Percentiles rank a stretch among this genome's conserved stretches.
phyloP scores from a whole-genome alignment of 2,329 filamentous ascomycete genomes.

The Fusarium acutatum region DNA sequence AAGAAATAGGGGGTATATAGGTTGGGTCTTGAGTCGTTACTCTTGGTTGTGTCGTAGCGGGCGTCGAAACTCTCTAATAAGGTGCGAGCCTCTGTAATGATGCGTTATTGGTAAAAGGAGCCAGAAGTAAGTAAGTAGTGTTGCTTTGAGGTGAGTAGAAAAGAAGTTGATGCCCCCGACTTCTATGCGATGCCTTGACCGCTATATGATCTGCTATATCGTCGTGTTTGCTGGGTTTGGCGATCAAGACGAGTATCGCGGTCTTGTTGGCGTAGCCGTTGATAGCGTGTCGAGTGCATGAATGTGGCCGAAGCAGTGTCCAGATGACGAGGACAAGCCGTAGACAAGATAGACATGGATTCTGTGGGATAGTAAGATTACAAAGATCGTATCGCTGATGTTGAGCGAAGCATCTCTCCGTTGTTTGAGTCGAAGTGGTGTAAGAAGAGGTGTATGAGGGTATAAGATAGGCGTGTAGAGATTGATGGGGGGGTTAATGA shows the following conservation, averaged over 20 bases:
- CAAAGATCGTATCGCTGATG: constrained; percentile 1
- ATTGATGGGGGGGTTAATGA: constrained; percentile 8
- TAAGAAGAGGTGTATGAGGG: neutral
- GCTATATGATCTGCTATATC: neutral
- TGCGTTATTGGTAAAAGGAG: neutral
- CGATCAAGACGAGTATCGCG: constrained; percentile 10
- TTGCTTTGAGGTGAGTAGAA: neutral
- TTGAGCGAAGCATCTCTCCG: constrained; percentile 19
- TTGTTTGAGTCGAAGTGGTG: neutral
- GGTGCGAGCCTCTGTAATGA: constrained; percentile 28
- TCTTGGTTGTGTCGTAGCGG: constrained; percentile 3
- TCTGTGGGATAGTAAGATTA: constrained; percentile 24
- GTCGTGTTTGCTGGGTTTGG: neutral
- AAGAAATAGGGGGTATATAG: neutral
- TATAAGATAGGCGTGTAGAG: neutral
- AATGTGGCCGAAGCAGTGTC: constrained; percentile 19
- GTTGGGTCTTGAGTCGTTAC: neutral
- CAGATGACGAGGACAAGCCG: constrained; percentile 22
- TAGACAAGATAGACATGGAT: constrained; percentile 35
- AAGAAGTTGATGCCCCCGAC: neutral
- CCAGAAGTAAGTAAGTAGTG: neutral
- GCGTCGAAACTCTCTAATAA: constrained; percentile 38
- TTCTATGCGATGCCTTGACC: constrained; percentile 3
- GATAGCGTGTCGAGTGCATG: constrained; percentile 33
- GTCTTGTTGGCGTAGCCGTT: constrained; percentile 30